phyloP scores from a whole-genome alignment of 129 eudicot genomes.

The Escallonia rubra region DNA sequence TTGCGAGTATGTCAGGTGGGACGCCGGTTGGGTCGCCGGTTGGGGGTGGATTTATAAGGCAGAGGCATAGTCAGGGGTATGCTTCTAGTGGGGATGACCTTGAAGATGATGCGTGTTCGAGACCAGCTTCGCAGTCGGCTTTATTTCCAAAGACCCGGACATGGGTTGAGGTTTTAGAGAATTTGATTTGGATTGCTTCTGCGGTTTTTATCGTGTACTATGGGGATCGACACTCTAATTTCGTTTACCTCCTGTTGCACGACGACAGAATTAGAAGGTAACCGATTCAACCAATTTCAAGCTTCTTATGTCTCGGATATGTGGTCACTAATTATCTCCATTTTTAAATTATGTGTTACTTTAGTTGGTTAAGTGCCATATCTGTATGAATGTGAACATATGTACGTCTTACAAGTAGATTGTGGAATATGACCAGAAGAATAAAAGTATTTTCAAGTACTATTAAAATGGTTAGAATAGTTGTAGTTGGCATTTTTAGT shows the following conservation, averaged over 20 bases:
- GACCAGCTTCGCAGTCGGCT: constrained; percentile 33
- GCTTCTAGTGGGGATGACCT: constrained; percentile 88
- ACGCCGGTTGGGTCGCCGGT: constrained; percentile 79
- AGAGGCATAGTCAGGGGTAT: constrained; percentile 85
- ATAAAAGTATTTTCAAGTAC: too few species aligned
- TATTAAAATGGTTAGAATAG: too few species aligned
- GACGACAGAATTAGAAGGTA: constrained; percentile 82
- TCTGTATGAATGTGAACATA: too few species aligned
- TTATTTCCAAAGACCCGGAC: constrained; percentile 40
- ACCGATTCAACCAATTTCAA: background rate
- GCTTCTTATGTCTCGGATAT: background rate
- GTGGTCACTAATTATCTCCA: background rate
- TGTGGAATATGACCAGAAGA: too few species aligned
- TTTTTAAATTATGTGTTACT: background rate
- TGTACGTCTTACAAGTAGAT: too few species aligned
- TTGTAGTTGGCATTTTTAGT: too few species aligned
- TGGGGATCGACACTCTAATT: constrained; percentile 76
- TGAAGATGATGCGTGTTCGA: constrained; percentile 92
- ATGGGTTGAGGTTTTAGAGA: constrained; percentile 72
- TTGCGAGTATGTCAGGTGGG: constrained; percentile 66
- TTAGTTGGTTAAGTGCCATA: too few species aligned
- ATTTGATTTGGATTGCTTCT: constrained; percentile 82
- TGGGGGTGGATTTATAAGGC: constrained; percentile 73
- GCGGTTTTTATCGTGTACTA: constrained; percentile 57
- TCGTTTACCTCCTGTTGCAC: constrained; percentile 59